Conservation (phyloP, 345 rosid genomes). For the Hirschfeldia incana region DNA sequence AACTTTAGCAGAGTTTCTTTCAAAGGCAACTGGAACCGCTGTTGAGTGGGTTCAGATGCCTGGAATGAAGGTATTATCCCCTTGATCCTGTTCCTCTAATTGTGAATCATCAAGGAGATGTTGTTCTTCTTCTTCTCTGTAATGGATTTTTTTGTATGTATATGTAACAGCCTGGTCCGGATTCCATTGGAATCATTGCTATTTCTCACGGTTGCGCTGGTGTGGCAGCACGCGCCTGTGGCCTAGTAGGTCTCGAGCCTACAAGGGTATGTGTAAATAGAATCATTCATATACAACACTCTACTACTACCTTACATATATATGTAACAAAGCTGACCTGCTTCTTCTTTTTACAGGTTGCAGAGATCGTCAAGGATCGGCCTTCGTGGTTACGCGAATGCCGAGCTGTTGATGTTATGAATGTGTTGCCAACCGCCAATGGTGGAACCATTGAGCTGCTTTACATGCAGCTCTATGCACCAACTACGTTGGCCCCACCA, state of each 20-base stretch:
- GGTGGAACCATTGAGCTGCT: conserved; percentile 99
- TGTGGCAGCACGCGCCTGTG: conserved; percentile 99
- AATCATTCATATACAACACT: not conserved
- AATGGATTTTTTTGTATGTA: not conserved
- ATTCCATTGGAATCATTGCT: conserved; percentile 99
- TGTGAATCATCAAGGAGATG: not conserved
- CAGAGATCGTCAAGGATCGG: conserved; percentile 99
- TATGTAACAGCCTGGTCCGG: conserved; percentile 98
- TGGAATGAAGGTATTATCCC: conserved; percentile 92
- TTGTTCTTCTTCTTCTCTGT: not conserved
- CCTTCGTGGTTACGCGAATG: conserved; percentile 99
- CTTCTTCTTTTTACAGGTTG: conserved; percentile 54
- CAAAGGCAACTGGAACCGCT: conserved; percentile 99
- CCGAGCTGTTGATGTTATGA: conserved; percentile 96
- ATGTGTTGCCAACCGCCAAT: conserved; percentile 95
- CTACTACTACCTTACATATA: not conserved
- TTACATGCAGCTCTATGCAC: conserved; percentile 98
- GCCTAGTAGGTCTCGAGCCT: conserved; percentile 99
- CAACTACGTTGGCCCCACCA: conserved; percentile 97
- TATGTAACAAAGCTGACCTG: not conserved
- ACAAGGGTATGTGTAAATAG: conserved; percentile 72
- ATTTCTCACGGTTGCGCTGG: conserved; percentile 99
- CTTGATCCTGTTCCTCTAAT: not conserved
- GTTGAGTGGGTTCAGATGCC: conserved; percentile 99
- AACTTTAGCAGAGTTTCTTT: conserved; percentile 99